These are phyloP conservation scores for Trichoderma sp. DNA, from an alignment of 2,329 filamentous ascomycete species.

Conservation along the genomic window DNA sequence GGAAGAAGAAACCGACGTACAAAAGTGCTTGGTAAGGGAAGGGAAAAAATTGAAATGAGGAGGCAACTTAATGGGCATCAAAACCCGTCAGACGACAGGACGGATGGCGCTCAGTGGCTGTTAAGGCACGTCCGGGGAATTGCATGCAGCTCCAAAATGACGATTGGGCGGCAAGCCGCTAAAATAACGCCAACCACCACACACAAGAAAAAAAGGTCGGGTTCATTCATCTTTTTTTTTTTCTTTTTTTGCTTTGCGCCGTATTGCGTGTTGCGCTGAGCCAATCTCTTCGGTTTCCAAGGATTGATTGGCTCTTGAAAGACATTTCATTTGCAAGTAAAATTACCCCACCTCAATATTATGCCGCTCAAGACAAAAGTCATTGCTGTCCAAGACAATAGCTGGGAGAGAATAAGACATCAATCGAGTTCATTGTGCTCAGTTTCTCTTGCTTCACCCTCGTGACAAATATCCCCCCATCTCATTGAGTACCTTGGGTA, in stretches of 20 bases:
- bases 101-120: slow-evolving; percentile 8
- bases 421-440: not conserved
- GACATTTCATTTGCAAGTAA: slow-evolving; percentile 16
- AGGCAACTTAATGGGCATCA: slow-evolving; percentile 18
- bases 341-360: slow-evolving; percentile 17
- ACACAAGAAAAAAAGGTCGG: not conserved
- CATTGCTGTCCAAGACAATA: not conserved
- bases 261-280: not conserved
- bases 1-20: not conserved
- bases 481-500: not conserved
- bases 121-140: slow-evolving; percentile 12
- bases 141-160: slow-evolving; percentile 5
- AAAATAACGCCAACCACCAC: not conserved
- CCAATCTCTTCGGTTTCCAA: not conserved
- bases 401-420: not conserved
- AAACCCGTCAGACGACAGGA: slow-evolving; percentile 12
- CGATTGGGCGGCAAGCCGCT: slow-evolving; percentile 15
- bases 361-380: slow-evolving; percentile 1
- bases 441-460: not conserved
- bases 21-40: not conserved
- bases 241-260: not conserved
- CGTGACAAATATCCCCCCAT: not conserved
- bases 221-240: not conserved
- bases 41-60: slow-evolving; percentile 13
- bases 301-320: slow-evolving; percentile 1